These are phyloP conservation scores for Penicillium waksmanii DNA, from an alignment of 495 filamentous ascomycete genomes.

Conservation along the genomic window DNA sequence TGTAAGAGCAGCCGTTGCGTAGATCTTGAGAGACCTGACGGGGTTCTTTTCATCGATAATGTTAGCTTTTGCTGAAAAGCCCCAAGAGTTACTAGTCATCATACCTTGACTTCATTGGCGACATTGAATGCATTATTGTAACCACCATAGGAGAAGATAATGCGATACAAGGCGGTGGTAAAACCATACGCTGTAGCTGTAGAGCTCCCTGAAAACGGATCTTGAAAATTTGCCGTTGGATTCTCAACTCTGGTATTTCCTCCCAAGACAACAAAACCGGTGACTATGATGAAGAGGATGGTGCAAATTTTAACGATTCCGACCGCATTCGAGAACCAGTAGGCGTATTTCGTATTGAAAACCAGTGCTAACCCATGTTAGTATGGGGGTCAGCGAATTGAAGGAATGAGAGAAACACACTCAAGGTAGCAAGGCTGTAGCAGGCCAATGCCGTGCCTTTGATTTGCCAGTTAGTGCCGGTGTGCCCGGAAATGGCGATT, in stretches of 20 bases:
- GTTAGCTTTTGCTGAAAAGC: no score
- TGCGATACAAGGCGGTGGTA: conserved; percentile 54
- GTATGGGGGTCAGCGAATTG: background rate
- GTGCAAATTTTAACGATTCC: conserved; percentile 42
- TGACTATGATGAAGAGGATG: conserved; percentile 55
- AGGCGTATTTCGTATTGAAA: conserved; percentile 39
- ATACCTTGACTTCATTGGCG: conserved; percentile 57
- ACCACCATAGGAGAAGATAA: conserved; percentile 58
- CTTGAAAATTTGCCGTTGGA: conserved; percentile 53
- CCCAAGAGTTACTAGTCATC: background rate
- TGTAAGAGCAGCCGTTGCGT: conserved; percentile 26
- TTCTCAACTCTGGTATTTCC: conserved; percentile 50
- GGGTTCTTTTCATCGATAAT: background rate
- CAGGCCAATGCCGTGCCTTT: conserved; percentile 58
- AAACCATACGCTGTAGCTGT: conserved; percentile 47
- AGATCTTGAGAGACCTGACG: conserved; percentile 24
- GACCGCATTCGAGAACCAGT: conserved; percentile 15
- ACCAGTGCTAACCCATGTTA: conserved; percentile 4
- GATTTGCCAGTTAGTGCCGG: conserved; percentile 52
- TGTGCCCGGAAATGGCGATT: conserved; percentile 45
- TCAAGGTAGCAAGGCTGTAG: conserved; percentile 9
- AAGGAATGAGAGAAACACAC: background rate
- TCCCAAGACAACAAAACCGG: conserved; percentile 57
- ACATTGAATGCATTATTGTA: conserved; percentile 60
- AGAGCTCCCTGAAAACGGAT: conserved; percentile 47